Percentiles rank a stretch among this genome's conserved stretches.
These are phyloP conservation scores for Paraleonurus japonicus DNA, from an alignment of 257 asterid genomes.

Conservation along the genomic window DNA sequence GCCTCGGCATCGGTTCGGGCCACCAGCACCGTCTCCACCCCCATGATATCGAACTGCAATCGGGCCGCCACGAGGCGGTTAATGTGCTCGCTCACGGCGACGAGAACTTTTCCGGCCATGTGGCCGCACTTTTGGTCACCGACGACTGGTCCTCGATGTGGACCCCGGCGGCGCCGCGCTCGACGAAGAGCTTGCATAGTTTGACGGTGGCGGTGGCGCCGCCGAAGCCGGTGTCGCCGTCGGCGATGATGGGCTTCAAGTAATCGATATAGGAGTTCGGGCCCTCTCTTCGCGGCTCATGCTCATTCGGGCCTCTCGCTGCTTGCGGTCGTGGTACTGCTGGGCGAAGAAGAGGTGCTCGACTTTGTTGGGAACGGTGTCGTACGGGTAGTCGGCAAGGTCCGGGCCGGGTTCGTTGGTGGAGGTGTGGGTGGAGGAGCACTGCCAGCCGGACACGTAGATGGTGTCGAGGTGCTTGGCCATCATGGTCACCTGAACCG, in stretches of 20 bases:
- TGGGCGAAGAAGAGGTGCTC: constrained; percentile 91
- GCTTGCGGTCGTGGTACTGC: constrained; percentile 93
- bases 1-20: constrained; percentile 93
- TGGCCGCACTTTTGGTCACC: constrained; percentile 94
- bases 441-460: constrained; percentile 98
- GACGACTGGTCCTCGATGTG: constrained; percentile 98
- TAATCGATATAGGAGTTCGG: constrained; percentile 65
- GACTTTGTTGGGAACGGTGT: constrained; percentile 97
- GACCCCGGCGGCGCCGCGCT: constrained; percentile 98
- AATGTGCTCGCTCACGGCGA: constrained; percentile 78
- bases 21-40: constrained; percentile 84
- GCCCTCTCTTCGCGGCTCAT: constrained; percentile 80
- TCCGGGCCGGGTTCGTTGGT: constrained; percentile 98
- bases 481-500: constrained; percentile 99
- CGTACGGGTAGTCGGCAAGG: constrained; percentile 95
- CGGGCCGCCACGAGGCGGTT: constrained; percentile 94
- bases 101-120: constrained; percentile 97
- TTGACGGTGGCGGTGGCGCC: constrained; percentile 96
- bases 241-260: constrained; percentile 90
- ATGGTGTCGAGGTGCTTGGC: constrained; percentile 85
- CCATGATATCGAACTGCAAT: constrained; percentile 92
- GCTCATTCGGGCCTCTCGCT: constrained; percentile 86
- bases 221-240: constrained; percentile 97
- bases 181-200: constrained; percentile 90
- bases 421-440: constrained; percentile 96